These are phyloP conservation scores for Hymenoscyphus linearis DNA, from an alignment of 2,329 filamentous ascomycete species.

Conservation along the genomic window DNA sequence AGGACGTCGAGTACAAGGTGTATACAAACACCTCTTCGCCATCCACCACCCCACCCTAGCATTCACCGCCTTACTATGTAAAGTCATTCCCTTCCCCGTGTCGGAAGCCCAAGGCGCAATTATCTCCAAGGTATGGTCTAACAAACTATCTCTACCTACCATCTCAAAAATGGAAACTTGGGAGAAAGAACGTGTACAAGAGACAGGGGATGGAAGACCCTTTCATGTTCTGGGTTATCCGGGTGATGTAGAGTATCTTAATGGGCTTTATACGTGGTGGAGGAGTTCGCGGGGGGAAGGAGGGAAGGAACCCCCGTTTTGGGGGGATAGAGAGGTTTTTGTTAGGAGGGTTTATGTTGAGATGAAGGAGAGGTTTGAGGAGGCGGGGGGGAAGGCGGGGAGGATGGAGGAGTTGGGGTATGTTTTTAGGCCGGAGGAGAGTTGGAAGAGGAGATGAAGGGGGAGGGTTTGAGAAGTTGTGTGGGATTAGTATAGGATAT, in stretches of 20 bases:
- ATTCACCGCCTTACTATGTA: conserved; percentile 71
- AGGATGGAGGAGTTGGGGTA: conserved; percentile 64
- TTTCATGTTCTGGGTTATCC: conserved; percentile 49
- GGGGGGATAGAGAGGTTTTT: conserved; percentile 69
- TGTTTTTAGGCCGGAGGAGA: neutral
- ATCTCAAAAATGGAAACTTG: conserved; percentile 61
- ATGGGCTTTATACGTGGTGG: conserved; percentile 60
- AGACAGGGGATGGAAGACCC: conserved; percentile 39
- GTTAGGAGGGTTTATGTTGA: conserved; percentile 60
- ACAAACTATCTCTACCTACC: conserved; percentile 59
- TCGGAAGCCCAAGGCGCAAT: conserved; percentile 75
- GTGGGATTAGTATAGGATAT: neutral
- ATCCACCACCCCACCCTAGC: conserved; percentile 70
- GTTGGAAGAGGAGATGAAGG: neutral
- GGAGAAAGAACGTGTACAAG: conserved; percentile 45
- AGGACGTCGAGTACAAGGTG: conserved; percentile 63
- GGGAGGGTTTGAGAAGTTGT: neutral
- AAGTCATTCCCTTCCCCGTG: conserved; percentile 82
- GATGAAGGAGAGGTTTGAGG: conserved; percentile 68
- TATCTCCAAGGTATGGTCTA: conserved; percentile 72
- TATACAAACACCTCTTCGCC: conserved; percentile 78
- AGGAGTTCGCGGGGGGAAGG: conserved; percentile 40
- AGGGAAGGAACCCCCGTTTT: conserved; percentile 65
- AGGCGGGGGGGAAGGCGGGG: conserved; percentile 57
- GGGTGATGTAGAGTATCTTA: conserved; percentile 65